Base-by-base conservation (phyloP, 768 basidiomycete genomes). In the Trametes coccinea region DNA sequence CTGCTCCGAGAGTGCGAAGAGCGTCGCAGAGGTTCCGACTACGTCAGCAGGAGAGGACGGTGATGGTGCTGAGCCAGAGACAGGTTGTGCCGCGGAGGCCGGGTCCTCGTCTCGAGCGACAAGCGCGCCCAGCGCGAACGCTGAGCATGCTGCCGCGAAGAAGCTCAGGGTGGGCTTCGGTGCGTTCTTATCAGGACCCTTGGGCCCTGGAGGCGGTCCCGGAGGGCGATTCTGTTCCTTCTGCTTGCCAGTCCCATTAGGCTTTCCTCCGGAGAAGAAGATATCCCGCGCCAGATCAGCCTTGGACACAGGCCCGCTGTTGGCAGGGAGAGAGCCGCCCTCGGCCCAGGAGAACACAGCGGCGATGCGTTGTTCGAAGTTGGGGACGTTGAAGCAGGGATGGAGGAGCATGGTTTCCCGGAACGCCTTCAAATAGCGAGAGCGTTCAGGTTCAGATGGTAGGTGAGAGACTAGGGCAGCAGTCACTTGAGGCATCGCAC, bases 41-140 rank as follows among this genome's bases (percentile, higher is more conserved):
- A 59, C 46, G n/a, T 59, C 53, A 14, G 45, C 33, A 5, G 53
- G 27, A 3, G 63, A 67, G 34, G 34, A 5, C 56, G 22, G 64
- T 14, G 59, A 49, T 22, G 55, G 9, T 8, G 67, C 61, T 37
- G 53, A 51, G 0, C 66, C 71, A 33, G 70, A 64, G 13, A 63
- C 16, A 33, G 62, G 49, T 31, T 68, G 63, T 22, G 69, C 66
- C 29, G 66, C 51, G 7, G 59, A 67, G n/a, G 53, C 17, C 10
- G 56, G 56, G 2, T 48, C 59, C 39, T 53, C 64, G 43, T 60
- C 73, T 14, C 62, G 51, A n/a, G 66, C 50, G 8, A 76, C 70
- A 48, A 80, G 70, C 47, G 82, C 80, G 31, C 86, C 89, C 54
- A 89, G 69, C 1, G 88, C 87, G 41, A 89, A 79, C 2, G 81